Evolutionary conservation across 768 basidiomycete species (phyloP).

Genomic region (Xerocomus potaroensis): DNA sequence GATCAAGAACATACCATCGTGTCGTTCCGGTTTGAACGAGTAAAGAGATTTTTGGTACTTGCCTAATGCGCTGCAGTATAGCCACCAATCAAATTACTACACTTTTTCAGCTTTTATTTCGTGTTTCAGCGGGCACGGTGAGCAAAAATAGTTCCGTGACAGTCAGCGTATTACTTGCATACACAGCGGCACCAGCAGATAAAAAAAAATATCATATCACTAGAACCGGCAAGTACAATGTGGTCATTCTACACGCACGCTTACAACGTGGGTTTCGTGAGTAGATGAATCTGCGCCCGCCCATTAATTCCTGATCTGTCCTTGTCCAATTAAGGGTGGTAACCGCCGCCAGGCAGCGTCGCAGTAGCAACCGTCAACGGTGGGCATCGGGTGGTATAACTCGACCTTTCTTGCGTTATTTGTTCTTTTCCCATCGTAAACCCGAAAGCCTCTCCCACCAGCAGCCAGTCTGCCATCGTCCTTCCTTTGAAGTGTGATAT

Average conservation of each 20-base stretch:
- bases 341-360: constrained; percentile 14
- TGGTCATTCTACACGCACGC: background rate
- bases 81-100: no score
- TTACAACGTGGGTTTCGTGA: background rate
- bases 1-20: constrained; percentile 13
- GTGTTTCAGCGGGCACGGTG: constrained; percentile 3
- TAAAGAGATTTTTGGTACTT: background rate
- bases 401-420: constrained; percentile 9
- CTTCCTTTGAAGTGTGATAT: constrained; percentile 33
- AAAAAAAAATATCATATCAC: no score
- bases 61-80: no score
- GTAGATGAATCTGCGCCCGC: background rate
- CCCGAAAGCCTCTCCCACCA: constrained; percentile 12
- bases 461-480: constrained; percentile 47
- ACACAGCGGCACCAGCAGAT: background rate
- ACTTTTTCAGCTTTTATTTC: no score
- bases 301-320: background rate
- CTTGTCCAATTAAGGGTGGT: constrained; percentile 9
- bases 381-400: background rate
- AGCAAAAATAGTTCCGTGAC: background rate
- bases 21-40: constrained; percentile 5
- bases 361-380: constrained; percentile 19
- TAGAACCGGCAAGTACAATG: background rate
- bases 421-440: constrained; percentile 20
- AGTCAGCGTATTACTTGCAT: background rate